These are phyloP conservation scores for Elsinoe australis DNA, from an alignment of 2,329 filamentous ascomycete species.

Conservation along the genomic window DNA sequence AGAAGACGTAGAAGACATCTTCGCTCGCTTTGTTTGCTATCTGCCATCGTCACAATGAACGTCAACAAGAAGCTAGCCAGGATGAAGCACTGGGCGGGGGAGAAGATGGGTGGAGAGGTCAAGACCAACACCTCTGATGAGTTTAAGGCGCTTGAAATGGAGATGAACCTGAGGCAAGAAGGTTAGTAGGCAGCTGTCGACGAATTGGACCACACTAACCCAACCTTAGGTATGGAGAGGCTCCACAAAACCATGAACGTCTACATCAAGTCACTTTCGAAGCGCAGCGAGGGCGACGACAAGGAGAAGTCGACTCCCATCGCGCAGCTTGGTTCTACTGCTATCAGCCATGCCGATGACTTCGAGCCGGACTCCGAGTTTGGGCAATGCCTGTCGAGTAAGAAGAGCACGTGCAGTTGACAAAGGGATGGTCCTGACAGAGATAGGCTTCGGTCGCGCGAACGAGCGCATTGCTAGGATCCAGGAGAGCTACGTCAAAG, in stretches of 20 bases:
- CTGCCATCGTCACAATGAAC: constrained; percentile 35
- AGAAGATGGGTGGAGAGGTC: constrained; percentile 88
- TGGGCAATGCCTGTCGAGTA: constrained; percentile 69
- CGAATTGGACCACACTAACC: not conserved
- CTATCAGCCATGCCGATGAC: constrained; percentile 85
- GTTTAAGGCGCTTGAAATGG: constrained; percentile 80
- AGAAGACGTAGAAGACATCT: not conserved
- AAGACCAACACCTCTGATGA: constrained; percentile 83
- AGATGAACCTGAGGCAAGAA: constrained; percentile 84
- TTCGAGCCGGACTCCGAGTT: constrained; percentile 88
- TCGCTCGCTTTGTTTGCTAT: not conserved
- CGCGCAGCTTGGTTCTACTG: constrained; percentile 70
- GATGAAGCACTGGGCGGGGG: constrained; percentile 95
- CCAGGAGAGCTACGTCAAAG: constrained; percentile 73
- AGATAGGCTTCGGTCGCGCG: constrained; percentile 64
- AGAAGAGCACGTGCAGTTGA: constrained; percentile 1
- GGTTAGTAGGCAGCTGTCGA: constrained; percentile 46
- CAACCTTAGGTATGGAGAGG: constrained; percentile 68
- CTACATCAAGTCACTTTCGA: constrained; percentile 82
- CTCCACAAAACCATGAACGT: constrained; percentile 77
- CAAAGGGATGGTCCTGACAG: not conserved
- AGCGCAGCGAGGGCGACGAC: constrained; percentile 76
- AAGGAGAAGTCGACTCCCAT: constrained; percentile 79
- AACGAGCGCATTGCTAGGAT: constrained; percentile 81
- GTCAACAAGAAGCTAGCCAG: constrained; percentile 86